Evolutionary conservation across 2,329 filamentous ascomycete genomes (phyloP).

Genomic region (Botrytis fragariae): DNA sequence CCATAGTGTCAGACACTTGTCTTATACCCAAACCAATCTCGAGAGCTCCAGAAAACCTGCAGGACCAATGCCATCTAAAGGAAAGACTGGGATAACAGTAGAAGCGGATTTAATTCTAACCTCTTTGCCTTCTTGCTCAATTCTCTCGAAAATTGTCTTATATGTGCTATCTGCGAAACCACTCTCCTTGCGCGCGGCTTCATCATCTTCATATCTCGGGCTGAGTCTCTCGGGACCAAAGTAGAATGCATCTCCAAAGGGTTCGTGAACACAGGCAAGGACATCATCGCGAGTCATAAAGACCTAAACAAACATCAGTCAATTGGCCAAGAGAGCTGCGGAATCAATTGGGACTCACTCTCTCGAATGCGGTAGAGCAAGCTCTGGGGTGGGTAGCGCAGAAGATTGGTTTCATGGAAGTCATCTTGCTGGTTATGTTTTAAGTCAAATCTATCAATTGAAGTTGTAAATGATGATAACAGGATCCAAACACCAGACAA

Average conservation of each 20-base stretch:
- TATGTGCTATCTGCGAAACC: constrained; percentile 71
- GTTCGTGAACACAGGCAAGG: constrained; percentile 85
- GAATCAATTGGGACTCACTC: constrained; percentile 51
- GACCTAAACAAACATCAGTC: constrained; percentile 55
- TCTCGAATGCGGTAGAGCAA: constrained; percentile 95
- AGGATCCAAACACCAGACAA: background rate
- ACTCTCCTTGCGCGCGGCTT: constrained; percentile 52
- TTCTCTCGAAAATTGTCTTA: constrained; percentile 71
- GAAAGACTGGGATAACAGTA: background rate
- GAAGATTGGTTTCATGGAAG: constrained; percentile 76
- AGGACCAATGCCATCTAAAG: background rate
- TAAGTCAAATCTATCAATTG: constrained; percentile 2
- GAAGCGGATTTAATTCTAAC: constrained; percentile 31
- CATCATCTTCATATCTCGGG: constrained; percentile 72
- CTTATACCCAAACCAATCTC: background rate
- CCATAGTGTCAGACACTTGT: constrained; percentile 10
- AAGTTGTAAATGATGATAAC: background rate
- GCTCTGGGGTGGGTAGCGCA: constrained; percentile 90
- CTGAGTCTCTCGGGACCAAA: constrained; percentile 88
- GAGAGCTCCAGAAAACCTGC: background rate
- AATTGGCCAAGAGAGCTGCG: background rate
- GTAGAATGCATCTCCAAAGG: constrained; percentile 96
- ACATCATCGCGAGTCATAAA: constrained; percentile 91
- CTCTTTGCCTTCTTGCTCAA: constrained; percentile 71
- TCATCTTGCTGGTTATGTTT: constrained; percentile 49